Evolutionary conservation across 148 eudicot species (phyloP).

Genomic region (Hydrangea macrophylla): DNA sequence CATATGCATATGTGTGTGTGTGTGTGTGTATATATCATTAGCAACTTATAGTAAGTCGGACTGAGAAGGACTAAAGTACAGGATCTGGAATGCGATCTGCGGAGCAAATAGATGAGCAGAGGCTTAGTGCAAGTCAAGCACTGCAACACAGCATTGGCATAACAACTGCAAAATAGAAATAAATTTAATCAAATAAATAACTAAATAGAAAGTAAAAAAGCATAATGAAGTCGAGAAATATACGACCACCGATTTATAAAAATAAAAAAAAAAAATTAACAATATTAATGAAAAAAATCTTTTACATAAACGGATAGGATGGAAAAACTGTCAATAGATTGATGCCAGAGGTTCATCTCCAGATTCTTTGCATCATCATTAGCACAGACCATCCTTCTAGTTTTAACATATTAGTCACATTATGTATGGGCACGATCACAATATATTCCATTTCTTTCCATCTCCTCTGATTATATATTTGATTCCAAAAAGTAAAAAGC

Average conservation of each 20-base stretch:
- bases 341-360: not conserved
- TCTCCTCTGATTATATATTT: not conserved
- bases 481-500: not conserved
- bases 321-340: not conserved
- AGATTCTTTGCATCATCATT: conserved; percentile 5
- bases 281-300: not conserved
- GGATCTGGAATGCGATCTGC: conserved; percentile 76
- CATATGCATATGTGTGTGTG: too few relatives aligned
- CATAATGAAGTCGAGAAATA: not conserved
- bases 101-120: conserved; percentile 65
- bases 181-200: conserved; percentile 8
- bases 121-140: conserved; percentile 93
- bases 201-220: too few relatives aligned
- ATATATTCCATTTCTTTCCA: not conserved
- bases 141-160: conserved; percentile 97
- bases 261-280: not conserved
- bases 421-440: not conserved
- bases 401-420: not conserved
- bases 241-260: not conserved
- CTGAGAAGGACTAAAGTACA: conserved; percentile 42
- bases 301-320: not conserved
- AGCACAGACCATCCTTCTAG: not conserved
- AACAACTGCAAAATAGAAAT: conserved; percentile 69
- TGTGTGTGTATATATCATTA: too few relatives aligned
- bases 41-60: conserved; percentile 5